These are phyloP conservation scores for Ogataea pignaliae DNA, from an alignment of 805 yeast species.

Conservation along the genomic window DNA sequence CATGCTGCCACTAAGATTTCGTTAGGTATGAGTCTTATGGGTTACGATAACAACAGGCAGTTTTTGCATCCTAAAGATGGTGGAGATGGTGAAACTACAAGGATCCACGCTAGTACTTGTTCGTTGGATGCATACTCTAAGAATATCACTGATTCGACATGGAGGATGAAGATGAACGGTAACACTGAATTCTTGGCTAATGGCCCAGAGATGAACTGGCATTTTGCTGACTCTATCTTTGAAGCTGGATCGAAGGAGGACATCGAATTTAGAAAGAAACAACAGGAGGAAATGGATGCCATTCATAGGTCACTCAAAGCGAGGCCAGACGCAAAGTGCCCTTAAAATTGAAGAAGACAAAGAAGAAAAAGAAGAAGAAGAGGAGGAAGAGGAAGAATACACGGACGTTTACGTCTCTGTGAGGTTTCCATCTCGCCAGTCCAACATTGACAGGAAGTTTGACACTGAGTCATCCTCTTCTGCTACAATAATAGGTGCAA, in stretches of 20 bases:
- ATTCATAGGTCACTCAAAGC: constrained; percentile 1
- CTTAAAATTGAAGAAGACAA: background rate
- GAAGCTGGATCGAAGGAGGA: constrained; percentile 93
- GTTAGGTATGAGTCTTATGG: constrained; percentile 70
- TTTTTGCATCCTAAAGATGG: constrained; percentile 44
- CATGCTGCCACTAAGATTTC: constrained; percentile 95
- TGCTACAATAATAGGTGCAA: too few relatives aligned
- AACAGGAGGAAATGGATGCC: constrained; percentile 17
- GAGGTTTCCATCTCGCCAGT: constrained; percentile 40
- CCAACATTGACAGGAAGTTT: constrained; percentile 12
- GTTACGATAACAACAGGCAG: constrained; percentile 47
- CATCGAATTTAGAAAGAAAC: constrained; percentile 48
- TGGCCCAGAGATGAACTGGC: constrained; percentile 96
- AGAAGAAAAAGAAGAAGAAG: constrained; percentile 1
- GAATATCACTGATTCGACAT: constrained; percentile 30
- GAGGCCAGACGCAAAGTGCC: constrained; percentile 1
- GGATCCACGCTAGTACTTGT: constrained; percentile 75
- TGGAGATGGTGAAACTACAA: constrained; percentile 29
- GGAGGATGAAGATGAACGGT: constrained; percentile 71
- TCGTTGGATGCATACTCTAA: constrained; percentile 63
- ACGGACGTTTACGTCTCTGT: constrained; percentile 51
- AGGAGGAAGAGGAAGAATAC: constrained; percentile 25
- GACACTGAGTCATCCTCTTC: background rate
- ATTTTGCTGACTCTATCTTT: constrained; percentile 54
- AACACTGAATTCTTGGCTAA: constrained; percentile 59